Evolutionary conservation across 768 basidiomycete species (phyloP).

Genomic region (Tephrocybe sp.): DNA sequence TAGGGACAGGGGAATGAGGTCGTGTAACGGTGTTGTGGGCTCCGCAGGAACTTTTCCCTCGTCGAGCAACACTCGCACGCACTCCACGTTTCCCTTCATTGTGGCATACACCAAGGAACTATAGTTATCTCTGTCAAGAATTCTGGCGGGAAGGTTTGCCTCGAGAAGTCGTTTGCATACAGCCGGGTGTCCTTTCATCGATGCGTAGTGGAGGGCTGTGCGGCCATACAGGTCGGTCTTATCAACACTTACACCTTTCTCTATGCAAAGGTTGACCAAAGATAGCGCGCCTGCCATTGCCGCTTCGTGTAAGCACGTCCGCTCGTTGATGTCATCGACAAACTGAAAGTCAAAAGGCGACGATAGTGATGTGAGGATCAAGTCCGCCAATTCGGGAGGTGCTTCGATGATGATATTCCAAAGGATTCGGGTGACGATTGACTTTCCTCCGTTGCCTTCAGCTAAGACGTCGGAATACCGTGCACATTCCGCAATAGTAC

Average conservation of each 20-base stretch:
- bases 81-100: slow-evolving; percentile 77
- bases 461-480: slow-evolving; percentile 67
- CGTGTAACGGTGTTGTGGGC: slow-evolving; percentile 55
- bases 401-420: slow-evolving; percentile 93
- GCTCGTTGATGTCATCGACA: slow-evolving; percentile 95
- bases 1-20: slow-evolving; percentile 84
- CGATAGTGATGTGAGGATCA: slow-evolving; percentile 67
- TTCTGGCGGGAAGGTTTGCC: slow-evolving; percentile 61
- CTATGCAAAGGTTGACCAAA: slow-evolving; percentile 80
- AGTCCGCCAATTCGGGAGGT: slow-evolving; percentile 65
- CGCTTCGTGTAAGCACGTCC: slow-evolving; percentile 92
- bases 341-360: slow-evolving; percentile 86
- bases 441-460: slow-evolving; percentile 58
- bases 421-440: slow-evolving; percentile 84
- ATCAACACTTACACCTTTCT: slow-evolving; percentile 66
- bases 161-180: slow-evolving; percentile 79
- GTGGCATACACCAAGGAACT: slow-evolving; percentile 94
- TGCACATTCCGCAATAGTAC: slow-evolving; percentile 68
- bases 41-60: slow-evolving; percentile 67
- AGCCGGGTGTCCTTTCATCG: slow-evolving; percentile 83
- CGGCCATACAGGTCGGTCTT: slow-evolving; percentile 90
- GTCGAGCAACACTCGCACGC: slow-evolving; percentile 80
- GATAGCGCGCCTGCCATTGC: slow-evolving; percentile 80
- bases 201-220: slow-evolving; percentile 92
- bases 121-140: slow-evolving; percentile 91